A percentile compares a stretch with the other conserved stretches of the same genome.
phyloP scores from a whole-genome alignment of 2,329 filamentous ascomycete genomes.

The Pseudogymnoascus sp. region DNA sequence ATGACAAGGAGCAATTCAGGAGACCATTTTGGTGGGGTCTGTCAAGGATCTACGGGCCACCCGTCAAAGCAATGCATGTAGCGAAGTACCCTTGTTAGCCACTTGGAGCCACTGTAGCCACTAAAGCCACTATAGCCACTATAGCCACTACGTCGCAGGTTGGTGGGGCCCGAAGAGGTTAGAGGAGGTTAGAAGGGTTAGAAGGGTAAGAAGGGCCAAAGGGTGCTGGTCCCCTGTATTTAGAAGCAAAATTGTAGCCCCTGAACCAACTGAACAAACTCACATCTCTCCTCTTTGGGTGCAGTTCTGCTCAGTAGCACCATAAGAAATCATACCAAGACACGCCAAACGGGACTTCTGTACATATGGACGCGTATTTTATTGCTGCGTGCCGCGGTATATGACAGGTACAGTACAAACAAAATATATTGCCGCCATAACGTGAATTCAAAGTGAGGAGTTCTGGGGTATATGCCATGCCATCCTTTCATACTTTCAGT shows the following conservation, averaged over 20 bases:
- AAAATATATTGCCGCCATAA: not conserved
- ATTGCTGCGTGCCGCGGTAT: not conserved
- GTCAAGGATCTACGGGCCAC: not conserved
- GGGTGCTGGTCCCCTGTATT: not conserved
- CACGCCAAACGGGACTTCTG: not conserved
- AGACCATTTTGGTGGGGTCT: conserved; percentile 5
- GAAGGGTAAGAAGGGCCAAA: not conserved
- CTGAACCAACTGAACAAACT: not conserved
- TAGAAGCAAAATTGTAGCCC: not conserved
- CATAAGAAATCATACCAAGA: not conserved
- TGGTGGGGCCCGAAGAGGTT: not conserved
- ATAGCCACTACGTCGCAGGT: not conserved
- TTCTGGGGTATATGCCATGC: not conserved
- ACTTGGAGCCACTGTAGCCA: not conserved
- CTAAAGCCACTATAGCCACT: too few relatives aligned
- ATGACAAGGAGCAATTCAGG: conserved; percentile 7
- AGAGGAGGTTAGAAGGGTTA: not conserved
- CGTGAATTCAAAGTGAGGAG: too few relatives aligned
- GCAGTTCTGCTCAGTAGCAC: not conserved
- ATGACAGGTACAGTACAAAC: not conserved
- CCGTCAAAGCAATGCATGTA: not conserved
- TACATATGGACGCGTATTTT: not conserved
- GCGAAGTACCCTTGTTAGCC: not conserved
- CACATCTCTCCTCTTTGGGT: not conserved
- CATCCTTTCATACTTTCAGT: not conserved